These are phyloP conservation scores for Ascobolus immersus DNA, from an alignment of 495 filamentous ascomycete genomes.

Conservation along the genomic window DNA sequence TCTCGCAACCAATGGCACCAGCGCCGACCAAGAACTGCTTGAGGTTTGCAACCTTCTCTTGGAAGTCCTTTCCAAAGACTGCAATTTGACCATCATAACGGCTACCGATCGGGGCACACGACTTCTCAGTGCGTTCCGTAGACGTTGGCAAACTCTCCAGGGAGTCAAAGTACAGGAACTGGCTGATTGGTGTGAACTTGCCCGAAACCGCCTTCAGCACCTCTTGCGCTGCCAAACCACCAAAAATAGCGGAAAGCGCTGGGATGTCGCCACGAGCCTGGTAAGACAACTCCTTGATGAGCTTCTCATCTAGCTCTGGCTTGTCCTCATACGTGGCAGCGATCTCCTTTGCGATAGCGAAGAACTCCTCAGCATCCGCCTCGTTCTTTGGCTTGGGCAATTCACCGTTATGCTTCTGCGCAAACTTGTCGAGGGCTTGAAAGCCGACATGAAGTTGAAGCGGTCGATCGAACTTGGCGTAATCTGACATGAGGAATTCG, in stretches of 20 bases:
- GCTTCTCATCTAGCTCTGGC: conserved; percentile 65
- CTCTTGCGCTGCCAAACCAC: conserved; percentile 84
- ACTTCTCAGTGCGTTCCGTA: conserved; percentile 50
- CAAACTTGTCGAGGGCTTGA: conserved; percentile 73
- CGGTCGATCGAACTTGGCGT: conserved; percentile 88
- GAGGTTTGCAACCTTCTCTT: conserved; percentile 71
- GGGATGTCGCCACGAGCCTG: conserved; percentile 83
- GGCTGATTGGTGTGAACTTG: conserved; percentile 80
- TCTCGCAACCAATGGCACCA: conserved; percentile 95
- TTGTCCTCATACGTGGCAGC: conserved; percentile 33
- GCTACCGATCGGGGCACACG: conserved; percentile 53
- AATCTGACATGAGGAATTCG: conserved; percentile 76
- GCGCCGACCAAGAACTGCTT: conserved; percentile 88
- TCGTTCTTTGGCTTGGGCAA: conserved; percentile 62
- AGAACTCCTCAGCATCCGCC: conserved; percentile 51
- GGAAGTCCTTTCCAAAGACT: conserved; percentile 80
- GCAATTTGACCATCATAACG: conserved; percentile 95
- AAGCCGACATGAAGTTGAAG: conserved; percentile 77
- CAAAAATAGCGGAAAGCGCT: conserved; percentile 85
- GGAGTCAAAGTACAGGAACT: conserved; percentile 94
- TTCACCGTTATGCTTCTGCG: conserved; percentile 36
- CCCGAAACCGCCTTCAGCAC: conserved; percentile 92
- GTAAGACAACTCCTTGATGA: conserved; percentile 80
- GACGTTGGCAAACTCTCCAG: conserved; percentile 72
- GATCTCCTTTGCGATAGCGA: conserved; percentile 44